Conservation (phyloP, 116 monocot genomes). For the Iris pallida region DNA sequence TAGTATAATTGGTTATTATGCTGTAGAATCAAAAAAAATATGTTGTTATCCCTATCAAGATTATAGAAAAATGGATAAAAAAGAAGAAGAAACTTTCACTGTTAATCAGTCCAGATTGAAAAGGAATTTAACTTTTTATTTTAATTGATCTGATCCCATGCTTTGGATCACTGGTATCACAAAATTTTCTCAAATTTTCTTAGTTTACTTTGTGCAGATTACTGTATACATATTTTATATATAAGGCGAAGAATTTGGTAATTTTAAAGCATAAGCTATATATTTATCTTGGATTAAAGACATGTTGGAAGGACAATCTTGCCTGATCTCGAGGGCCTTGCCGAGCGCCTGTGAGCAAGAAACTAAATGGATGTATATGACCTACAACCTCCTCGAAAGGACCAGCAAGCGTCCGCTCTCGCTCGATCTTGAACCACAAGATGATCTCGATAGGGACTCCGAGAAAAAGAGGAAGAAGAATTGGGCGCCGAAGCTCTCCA, state of each 20-base stretch:
- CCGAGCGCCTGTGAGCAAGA: slow-evolving; percentile 20
- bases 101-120: not conserved
- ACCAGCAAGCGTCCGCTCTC: not conserved
- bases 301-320: slow-evolving; percentile 26
- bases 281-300: not conserved
- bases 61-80: no score
- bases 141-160: not conserved
- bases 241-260: not conserved
- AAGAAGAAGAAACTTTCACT: no score
- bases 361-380: slow-evolving; percentile 24
- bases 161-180: not conserved
- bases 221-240: not conserved
- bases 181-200: not conserved
- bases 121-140: not conserved
- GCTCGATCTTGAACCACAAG: not conserved
- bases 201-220: not conserved
- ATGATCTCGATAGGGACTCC: not conserved
- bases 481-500: not conserved
- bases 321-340: slow-evolving; percentile 19
- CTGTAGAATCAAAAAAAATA: not conserved
- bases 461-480: not conserved
- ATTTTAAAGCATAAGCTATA: not conserved
- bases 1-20: not conserved
- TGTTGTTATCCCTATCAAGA: not conserved
- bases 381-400: slow-evolving; percentile 11